phyloP scores from a whole-genome alignment of 306 rosid genomes.

The Ochetophila trinervis region DNA sequence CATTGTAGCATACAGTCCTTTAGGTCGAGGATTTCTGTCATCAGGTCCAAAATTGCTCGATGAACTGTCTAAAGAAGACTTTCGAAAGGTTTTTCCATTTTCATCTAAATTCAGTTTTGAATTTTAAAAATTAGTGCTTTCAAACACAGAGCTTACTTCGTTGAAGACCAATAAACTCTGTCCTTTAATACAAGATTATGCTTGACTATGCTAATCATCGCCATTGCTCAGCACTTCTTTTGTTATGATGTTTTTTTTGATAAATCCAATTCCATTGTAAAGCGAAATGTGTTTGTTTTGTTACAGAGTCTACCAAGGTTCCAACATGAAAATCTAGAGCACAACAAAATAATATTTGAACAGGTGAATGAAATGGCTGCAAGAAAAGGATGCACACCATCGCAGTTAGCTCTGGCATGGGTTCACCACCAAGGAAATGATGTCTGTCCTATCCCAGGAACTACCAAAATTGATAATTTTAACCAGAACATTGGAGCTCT shows the following conservation, averaged over 20 bases:
- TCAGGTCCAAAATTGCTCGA: slow-evolving; percentile 40
- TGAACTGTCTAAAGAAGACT: slow-evolving; percentile 16
- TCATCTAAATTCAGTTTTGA: too few species aligned
- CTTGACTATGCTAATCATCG: background rate
- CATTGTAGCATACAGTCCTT: slow-evolving; percentile 64
- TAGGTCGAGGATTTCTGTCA: slow-evolving; percentile 63
- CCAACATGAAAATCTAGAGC: slow-evolving; percentile 52
- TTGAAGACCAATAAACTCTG: too few species aligned
- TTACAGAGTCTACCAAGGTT: slow-evolving; percentile 48
- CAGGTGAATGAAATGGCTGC: slow-evolving; percentile 51
- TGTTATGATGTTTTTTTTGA: background rate
- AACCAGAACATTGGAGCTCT: slow-evolving; percentile 60
- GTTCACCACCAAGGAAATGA: slow-evolving; percentile 67
- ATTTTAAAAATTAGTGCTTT: too few species aligned
- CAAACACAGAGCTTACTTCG: too few species aligned
- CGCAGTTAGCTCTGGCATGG: slow-evolving; percentile 67
- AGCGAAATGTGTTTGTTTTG: background rate
- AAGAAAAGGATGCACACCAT: slow-evolving; percentile 55
- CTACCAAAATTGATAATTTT: slow-evolving; percentile 61
- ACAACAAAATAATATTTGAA: slow-evolving; percentile 55
- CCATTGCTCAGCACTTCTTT: background rate
- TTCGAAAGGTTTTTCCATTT: slow-evolving; percentile 33
- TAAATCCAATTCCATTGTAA: background rate
- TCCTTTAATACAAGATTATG: too few species aligned
- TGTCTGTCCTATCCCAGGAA: slow-evolving; percentile 75